Evolutionary conservation across 257 asterid genomes (phyloP).

Genomic region (Plantago ovata): DNA sequence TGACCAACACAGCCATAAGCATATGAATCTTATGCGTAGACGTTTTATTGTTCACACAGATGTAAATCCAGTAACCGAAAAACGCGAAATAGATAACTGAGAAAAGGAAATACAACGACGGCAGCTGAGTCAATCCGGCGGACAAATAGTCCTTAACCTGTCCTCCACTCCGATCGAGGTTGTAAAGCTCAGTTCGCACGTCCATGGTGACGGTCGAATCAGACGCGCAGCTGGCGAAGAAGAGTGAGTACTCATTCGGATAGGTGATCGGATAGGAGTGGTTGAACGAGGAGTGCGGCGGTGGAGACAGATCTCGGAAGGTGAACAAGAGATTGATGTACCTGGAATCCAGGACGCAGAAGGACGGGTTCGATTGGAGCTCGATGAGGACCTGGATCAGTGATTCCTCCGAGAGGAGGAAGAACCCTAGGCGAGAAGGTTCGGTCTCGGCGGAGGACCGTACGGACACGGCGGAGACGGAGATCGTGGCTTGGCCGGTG

Average conservation of each 20-base stretch:
- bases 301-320: slow-evolving; percentile 47
- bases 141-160: slow-evolving; percentile 65
- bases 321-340: slow-evolving; percentile 40
- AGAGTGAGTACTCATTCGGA: slow-evolving; percentile 74
- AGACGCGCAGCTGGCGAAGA: slow-evolving; percentile 66
- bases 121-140: slow-evolving; percentile 62
- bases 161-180: slow-evolving; percentile 51
- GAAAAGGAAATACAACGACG: slow-evolving; percentile 62
- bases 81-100: slow-evolving; percentile 44
- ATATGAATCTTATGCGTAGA: slow-evolving; percentile 56
- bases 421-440: slow-evolving; percentile 61
- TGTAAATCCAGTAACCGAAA: slow-evolving; percentile 46
- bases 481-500: slow-evolving; percentile 70
- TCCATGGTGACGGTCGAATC: slow-evolving; percentile 59
- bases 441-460: slow-evolving; percentile 22
- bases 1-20: slow-evolving; percentile 68
- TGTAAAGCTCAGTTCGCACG: slow-evolving; percentile 65
- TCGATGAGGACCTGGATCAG: slow-evolving; percentile 45
- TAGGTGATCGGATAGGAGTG: slow-evolving; percentile 32
- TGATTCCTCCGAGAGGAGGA: slow-evolving; percentile 67
- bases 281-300: slow-evolving; percentile 25
- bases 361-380: slow-evolving; percentile 60
- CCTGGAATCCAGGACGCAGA: slow-evolving; percentile 53
- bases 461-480: slow-evolving; percentile 36
- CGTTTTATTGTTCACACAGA: slow-evolving; percentile 47